These are phyloP conservation scores for Medakamo hakoo DNA, from an alignment of 139 green algal genomes.

Conservation along the genomic window DNA sequence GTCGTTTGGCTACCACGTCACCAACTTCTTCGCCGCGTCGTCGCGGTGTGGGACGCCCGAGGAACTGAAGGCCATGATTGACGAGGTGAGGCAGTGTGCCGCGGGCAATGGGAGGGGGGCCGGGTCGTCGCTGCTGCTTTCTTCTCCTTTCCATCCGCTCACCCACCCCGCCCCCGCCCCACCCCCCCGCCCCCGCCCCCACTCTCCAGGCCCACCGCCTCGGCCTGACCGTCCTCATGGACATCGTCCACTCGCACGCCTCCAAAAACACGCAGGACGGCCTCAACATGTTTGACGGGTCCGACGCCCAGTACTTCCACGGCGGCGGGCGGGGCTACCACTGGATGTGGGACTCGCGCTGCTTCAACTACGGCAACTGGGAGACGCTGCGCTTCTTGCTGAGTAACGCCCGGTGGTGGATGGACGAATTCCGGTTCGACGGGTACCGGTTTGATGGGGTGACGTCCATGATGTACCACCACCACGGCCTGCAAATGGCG, in stretches of 20 bases:
- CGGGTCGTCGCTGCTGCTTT: too few species aligned
- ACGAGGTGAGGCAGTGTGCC: slow-evolving; percentile 57
- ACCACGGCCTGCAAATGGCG: slow-evolving; percentile 86
- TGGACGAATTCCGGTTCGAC: slow-evolving; percentile 97
- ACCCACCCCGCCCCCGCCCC: too few species aligned
- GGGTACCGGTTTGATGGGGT: slow-evolving; percentile 94
- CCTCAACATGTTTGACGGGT: slow-evolving; percentile 98
- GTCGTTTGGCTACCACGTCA: slow-evolving; percentile 82
- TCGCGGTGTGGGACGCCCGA: slow-evolving; percentile 89
- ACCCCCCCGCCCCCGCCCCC: too few species aligned
- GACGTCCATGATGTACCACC: slow-evolving; percentile 97
- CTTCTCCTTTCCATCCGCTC: too few species aligned
- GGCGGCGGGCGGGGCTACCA: slow-evolving; percentile 69
- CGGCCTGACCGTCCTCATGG: slow-evolving; percentile 72
- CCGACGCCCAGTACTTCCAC: slow-evolving; percentile 83
- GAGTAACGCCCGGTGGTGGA: slow-evolving; percentile 88
- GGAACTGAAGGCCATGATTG: slow-evolving; percentile 92
- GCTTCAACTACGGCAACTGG: slow-evolving; percentile 99
- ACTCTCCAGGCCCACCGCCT: slow-evolving; percentile 52
- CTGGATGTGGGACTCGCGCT: slow-evolving; percentile 97
- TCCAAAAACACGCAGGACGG: slow-evolving; percentile 79
- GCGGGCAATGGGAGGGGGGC: too few species aligned
- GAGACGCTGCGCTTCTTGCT: slow-evolving; percentile 90
- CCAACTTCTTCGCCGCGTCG: slow-evolving; percentile 91
- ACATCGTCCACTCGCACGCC: slow-evolving; percentile 80